A percentile compares a stretch with the other conserved stretches of the same genome.
Conservation (phyloP, 345 rosid species). For the Bretschneidera sinensis region DNA sequence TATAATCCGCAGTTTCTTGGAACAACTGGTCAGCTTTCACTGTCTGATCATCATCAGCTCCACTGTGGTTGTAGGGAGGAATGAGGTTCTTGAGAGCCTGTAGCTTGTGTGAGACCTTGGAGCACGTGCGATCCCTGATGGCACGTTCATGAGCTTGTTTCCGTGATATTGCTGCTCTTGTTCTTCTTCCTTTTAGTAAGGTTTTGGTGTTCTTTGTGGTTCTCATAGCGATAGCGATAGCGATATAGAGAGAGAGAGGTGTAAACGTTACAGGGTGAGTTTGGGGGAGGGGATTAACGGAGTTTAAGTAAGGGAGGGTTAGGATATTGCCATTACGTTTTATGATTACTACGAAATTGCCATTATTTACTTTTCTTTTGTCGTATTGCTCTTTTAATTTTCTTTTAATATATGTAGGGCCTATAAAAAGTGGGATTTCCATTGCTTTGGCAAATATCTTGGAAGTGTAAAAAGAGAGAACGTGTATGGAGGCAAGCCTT, state of each 20-base stretch:
- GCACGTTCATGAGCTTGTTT: conserved; percentile 16
- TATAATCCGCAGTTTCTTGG: conserved; percentile 81
- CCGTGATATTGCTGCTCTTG: conserved; percentile 11
- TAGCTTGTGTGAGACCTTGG: conserved; percentile 59
- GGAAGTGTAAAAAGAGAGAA: too few species aligned
- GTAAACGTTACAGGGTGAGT: too few species aligned
- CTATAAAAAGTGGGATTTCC: too few species aligned
- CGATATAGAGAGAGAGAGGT: not conserved
- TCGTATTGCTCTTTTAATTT: too few species aligned
- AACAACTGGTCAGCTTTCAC: conserved; percentile 50
- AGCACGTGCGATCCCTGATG: conserved; percentile 8
- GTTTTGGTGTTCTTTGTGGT: conserved; percentile 29
- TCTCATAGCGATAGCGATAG: conserved; percentile 21
- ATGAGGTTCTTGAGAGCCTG: conserved; percentile 67
- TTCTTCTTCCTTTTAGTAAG: conserved; percentile 15
- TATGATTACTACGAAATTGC: conserved; percentile 25
- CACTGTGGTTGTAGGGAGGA: conserved; percentile 23
- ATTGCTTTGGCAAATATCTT: too few species aligned
- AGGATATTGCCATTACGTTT: conserved; percentile 23
- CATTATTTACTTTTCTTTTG: conserved; percentile 17
- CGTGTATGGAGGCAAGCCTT: too few species aligned
- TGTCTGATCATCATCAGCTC: too few species aligned
- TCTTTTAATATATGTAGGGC: too few species aligned
- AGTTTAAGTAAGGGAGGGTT: conserved; percentile 42
- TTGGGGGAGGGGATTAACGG: too few species aligned